Evolutionary conservation across 2,329 filamentous ascomycete species (phyloP).

Genomic region (Alternaria postmessia): DNA sequence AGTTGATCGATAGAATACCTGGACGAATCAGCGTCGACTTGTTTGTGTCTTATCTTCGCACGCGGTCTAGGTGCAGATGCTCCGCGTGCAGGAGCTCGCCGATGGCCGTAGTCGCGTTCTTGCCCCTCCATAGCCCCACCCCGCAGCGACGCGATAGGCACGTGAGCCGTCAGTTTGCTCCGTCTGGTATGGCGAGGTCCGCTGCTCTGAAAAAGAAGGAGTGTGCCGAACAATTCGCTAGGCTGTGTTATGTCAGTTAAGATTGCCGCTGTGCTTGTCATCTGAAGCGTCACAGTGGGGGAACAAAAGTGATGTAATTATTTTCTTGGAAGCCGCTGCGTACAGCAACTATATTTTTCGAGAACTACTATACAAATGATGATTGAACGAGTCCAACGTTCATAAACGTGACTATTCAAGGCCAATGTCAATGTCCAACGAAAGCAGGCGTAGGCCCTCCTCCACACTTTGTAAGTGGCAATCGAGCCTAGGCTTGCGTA

Average conservation of each 20-base stretch:
- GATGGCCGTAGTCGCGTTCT: slow-evolving; percentile 29
- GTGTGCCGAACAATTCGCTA: not conserved
- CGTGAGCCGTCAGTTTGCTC: slow-evolving; percentile 10
- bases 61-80: slow-evolving; percentile 16
- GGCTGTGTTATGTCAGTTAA: not conserved
- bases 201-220: not conserved
- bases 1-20: slow-evolving; percentile 2
- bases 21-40: slow-evolving; percentile 25
- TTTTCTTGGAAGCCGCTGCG: not conserved
- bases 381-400: not conserved
- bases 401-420: not conserved
- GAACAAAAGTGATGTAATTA: not conserved
- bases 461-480: slow-evolving; percentile 3
- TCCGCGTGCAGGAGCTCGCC: slow-evolving; percentile 38
- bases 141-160: slow-evolving; percentile 5
- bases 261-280: not conserved
- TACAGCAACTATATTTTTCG: not conserved
- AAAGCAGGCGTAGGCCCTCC: slow-evolving; percentile 2
- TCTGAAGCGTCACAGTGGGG: not conserved
- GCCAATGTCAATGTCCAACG: not conserved
- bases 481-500: not conserved
- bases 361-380: slow-evolving; percentile 17
- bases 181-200: slow-evolving; percentile 10
- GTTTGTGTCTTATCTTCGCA: slow-evolving; percentile 26
- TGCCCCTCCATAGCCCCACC: slow-evolving; percentile 21